Base-by-base conservation (phyloP, 768 basidiomycete genomes). In the Mycena galopus region DNA sequence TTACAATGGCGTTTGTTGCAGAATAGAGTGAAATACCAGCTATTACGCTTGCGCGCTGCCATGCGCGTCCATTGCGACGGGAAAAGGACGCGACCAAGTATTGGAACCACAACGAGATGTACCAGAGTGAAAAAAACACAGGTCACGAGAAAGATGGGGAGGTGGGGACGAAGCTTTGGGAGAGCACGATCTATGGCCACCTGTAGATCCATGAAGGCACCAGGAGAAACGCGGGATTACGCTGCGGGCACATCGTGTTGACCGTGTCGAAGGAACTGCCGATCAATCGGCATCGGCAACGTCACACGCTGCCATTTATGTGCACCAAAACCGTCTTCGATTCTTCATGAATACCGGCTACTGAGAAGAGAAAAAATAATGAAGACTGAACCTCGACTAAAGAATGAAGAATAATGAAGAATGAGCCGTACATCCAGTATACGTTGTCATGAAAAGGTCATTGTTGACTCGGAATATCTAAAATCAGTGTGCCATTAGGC, bases 61-160 rank as follows among this genome's bases (percentile, higher is more conserved):
- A 88, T 85, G 67, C 81, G 84, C 27, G 83, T 87, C 80, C 88
- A 93, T 30, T 85, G 85, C 9, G 80, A 75, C 1, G 88, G 88
- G 70, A 87, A 90, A 75, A 87, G 81, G 21, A 79, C 77, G 32
- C 76, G 80, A 75, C 88, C 90, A 35, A 89, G 72, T 42, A 84
- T 74, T 0, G 93, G 93, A 5, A 92, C 89, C 33, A 92, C 57
- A 44, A 88, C 84, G 66, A 87, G 81, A 73, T 94, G 92, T 51
- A 93, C 78, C 60, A 84, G 76, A 25, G 88, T 85, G 78, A 94
- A 95, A 65, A 85, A 84, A 30, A 87, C 72, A 77, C 90, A 89
- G 2, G 92, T 84, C 74, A 84, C 81, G 55, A 89, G 78, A 60
- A 94, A 83, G 2, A 87, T 85, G 37, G 88, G 84, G 21, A 93